Conservation (phyloP, 768 basidiomycete genomes). For the Cantharellus anzutake region DNA sequence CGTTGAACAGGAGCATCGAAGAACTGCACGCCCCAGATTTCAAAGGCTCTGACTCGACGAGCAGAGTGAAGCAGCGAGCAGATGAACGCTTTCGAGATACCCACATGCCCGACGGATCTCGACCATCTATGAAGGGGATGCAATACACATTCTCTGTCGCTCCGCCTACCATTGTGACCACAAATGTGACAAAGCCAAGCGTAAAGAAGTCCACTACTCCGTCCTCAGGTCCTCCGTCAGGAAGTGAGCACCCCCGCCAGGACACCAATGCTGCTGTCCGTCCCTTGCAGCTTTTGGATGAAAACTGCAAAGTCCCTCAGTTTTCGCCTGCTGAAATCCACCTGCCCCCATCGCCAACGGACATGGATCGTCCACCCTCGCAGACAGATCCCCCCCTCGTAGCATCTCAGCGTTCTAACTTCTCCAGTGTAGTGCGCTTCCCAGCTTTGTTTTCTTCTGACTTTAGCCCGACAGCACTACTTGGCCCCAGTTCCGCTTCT, state of each 20-base stretch:
- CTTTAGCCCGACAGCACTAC: conserved; percentile 60
- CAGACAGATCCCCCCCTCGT: background rate
- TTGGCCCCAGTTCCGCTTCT: conserved; percentile 47
- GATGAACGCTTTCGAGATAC: conserved; percentile 54
- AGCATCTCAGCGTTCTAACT: background rate
- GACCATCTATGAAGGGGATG: conserved; percentile 49
- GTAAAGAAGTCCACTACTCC: background rate
- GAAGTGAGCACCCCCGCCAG: background rate
- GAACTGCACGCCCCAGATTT: conserved; percentile 73
- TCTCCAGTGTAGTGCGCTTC: conserved; percentile 33
- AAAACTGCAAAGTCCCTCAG: conserved; percentile 3
- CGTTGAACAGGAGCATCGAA: conserved; percentile 45
- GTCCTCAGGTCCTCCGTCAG: background rate
- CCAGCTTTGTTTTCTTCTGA: conserved; percentile 54
- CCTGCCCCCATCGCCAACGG: conserved; percentile 1
- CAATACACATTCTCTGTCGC: conserved; percentile 81
- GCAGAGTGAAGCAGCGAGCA: conserved; percentile 63
- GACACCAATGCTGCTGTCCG: background rate
- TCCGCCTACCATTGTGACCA: conserved; percentile 24
- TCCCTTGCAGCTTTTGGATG: background rate
- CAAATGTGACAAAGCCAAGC: background rate
- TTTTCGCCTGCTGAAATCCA: conserved; percentile 3
- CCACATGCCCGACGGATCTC: conserved; percentile 17
- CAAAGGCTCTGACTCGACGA: conserved; percentile 57
- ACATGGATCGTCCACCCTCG: background rate